A percentile compares a stretch with the other conserved stretches of the same genome.
phyloP scores from a whole-genome alignment of 139 green algal species.

The Chlorella sp. region DNA sequence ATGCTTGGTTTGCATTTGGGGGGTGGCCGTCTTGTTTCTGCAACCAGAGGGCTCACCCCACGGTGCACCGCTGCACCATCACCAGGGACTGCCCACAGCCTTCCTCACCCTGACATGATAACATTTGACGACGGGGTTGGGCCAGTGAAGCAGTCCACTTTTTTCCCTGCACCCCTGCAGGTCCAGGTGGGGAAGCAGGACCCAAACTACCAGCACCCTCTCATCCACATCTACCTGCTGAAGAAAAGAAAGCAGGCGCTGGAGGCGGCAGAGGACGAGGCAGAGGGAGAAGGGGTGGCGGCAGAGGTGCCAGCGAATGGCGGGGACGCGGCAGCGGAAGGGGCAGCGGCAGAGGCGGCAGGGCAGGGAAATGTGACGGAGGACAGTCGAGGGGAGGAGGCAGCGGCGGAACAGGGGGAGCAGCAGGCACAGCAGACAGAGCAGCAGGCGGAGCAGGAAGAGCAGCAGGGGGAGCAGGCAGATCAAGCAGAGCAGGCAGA shows the following conservation, averaged over 20 bases:
- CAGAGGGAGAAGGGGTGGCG: not conserved
- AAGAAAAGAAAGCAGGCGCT: conserved; percentile 54
- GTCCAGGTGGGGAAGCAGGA: conserved; percentile 68
- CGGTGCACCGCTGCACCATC: not conserved
- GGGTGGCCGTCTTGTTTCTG: no score
- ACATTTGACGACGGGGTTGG: no score
- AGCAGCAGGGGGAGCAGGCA: not conserved
- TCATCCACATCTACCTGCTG: conserved; percentile 79
- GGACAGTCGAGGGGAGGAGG: not conserved
- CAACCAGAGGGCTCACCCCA: not conserved
- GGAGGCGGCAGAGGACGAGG: not conserved
- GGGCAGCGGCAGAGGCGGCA: not conserved
- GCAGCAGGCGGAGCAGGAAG: not conserved
- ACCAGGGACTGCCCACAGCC: no score
- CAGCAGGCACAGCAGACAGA: not conserved
- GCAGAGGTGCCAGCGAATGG: not conserved
- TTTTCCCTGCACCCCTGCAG: no score
- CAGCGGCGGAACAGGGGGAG: not conserved
- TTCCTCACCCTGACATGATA: not conserved
- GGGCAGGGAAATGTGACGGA: not conserved
- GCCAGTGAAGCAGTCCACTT: not conserved
- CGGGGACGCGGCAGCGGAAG: not conserved
- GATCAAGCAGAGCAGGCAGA: not conserved
- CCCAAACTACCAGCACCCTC: conserved; percentile 64
- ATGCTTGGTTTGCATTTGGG: no score